phyloP scores from a whole-genome alignment of 805 yeast species.

The Kuraishia capsulata region DNA sequence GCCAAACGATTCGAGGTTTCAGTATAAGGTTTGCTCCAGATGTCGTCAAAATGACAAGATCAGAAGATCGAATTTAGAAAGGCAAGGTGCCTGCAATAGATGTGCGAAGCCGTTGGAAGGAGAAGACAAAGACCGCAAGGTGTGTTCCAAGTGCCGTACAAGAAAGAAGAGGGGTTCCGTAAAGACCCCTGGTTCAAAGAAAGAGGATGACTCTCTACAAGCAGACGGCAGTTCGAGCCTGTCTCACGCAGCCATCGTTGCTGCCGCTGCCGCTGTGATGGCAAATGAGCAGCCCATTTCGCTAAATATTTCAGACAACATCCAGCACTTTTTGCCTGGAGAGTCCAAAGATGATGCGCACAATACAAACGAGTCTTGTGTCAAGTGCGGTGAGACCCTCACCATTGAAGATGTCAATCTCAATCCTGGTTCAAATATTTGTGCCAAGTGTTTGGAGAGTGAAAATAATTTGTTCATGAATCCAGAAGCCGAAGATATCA shows the following conservation, averaged over 20 bases:
- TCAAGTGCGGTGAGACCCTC: conserved; percentile 16
- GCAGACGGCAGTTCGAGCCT: background rate
- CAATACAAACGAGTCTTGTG: conserved; percentile 18
- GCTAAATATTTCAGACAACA: background rate
- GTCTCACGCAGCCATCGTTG: conserved; percentile 3
- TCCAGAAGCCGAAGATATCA: conserved; percentile 12
- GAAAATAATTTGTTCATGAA: conserved; percentile 14
- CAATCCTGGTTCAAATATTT: conserved; percentile 16
- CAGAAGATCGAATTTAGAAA: conserved; percentile 46
- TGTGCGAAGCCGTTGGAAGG: conserved; percentile 43
- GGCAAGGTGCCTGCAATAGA: conserved; percentile 51
- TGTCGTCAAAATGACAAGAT: conserved; percentile 55
- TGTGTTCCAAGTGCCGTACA: conserved; percentile 44
- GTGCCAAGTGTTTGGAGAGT: conserved; percentile 16
- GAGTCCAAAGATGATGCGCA: conserved; percentile 16
- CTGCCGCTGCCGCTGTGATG: conserved; percentile 5
- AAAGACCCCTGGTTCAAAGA: conserved; percentile 1
- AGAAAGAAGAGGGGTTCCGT: conserved; percentile 33
- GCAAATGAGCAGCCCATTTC: conserved; percentile 3
- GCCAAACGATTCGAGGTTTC: conserved; percentile 35
- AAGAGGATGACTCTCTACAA: background rate
- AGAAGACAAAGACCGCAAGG: conserved; percentile 45
- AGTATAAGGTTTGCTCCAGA: conserved; percentile 55
- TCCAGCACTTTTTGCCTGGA: conserved; percentile 9
- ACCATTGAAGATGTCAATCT: conserved; percentile 18